Evolutionary conservation across 2,329 filamentous ascomycete genomes (phyloP).

Genomic region (Elsinoe arachidis): DNA sequence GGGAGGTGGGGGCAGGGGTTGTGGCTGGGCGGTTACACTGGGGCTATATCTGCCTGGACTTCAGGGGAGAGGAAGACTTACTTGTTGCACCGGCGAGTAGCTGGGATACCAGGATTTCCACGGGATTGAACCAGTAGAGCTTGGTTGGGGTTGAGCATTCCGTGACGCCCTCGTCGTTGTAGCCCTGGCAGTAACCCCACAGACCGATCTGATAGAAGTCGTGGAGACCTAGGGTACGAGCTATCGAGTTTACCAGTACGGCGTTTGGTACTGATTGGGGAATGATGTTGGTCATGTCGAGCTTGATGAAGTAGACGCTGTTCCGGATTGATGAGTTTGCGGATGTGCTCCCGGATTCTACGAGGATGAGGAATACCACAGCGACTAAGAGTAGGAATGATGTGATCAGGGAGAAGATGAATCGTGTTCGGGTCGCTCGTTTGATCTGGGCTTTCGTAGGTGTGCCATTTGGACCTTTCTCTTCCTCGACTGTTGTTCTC

Average conservation of each 20-base stretch:
- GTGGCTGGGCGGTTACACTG: too few relatives aligned
- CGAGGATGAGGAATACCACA: constrained; percentile 70
- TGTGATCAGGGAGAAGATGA: constrained; percentile 55
- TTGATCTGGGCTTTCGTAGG: constrained; percentile 34
- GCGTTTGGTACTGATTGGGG: constrained; percentile 63
- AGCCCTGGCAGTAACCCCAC: constrained; percentile 90
- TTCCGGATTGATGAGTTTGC: constrained; percentile 50
- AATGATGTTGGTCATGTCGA: constrained; percentile 76
- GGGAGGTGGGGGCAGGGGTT: neutral
- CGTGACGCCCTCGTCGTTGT: constrained; percentile 64
- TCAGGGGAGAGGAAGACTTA: constrained; percentile 28
- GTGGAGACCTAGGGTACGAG: constrained; percentile 74
- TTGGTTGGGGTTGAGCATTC: constrained; percentile 60
- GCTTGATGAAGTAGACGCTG: constrained; percentile 73
- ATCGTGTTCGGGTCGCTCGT: constrained; percentile 45
- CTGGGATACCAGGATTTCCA: constrained; percentile 70
- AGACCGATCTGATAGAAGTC: constrained; percentile 91
- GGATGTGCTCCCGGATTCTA: constrained; percentile 67
- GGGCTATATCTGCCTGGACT: too few relatives aligned
- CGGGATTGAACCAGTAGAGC: constrained; percentile 87
- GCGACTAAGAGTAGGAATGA: constrained; percentile 64
- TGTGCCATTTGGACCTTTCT: constrained; percentile 18
- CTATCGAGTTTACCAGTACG: constrained; percentile 75
- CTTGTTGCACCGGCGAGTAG: constrained; percentile 72
- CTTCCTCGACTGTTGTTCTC: constrained; percentile 5